Percentiles rank a stretch among this genome's conserved stretches.
Evolutionary conservation across 805 yeast species (phyloP).

Genomic region (Schwanniomyces yamadae): DNA sequence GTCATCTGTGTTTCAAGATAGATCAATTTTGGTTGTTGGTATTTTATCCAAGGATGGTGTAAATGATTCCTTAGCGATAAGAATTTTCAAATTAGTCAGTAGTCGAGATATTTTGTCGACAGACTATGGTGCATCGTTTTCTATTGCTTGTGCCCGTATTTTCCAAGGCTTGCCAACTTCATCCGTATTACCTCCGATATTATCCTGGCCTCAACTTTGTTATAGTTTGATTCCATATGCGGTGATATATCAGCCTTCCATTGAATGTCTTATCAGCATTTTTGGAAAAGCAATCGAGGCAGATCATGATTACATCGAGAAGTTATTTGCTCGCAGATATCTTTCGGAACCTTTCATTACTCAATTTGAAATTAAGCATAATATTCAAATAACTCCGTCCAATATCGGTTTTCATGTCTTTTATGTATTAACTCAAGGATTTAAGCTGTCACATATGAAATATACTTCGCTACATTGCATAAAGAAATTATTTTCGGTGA

Average conservation of each 20-base stretch:
- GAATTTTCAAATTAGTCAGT: constrained; percentile 26
- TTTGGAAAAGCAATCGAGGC: constrained; percentile 22
- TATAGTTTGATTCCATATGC: constrained; percentile 28
- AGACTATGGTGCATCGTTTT: constrained; percentile 36
- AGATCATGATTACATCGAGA: constrained; percentile 22
- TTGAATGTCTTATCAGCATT: constrained; percentile 28
- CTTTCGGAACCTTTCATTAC: constrained; percentile 42
- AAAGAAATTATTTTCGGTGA: constrained; percentile 40
- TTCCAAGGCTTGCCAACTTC: constrained; percentile 46
- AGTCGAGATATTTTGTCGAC: constrained; percentile 18
- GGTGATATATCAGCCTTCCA: constrained; percentile 33
- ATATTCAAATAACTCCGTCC: constrained; percentile 35
- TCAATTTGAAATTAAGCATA: constrained; percentile 43
- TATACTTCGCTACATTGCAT: constrained; percentile 48
- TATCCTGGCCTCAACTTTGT: constrained; percentile 48
- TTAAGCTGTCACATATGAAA: constrained; percentile 56
- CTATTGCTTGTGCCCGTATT: constrained; percentile 48
- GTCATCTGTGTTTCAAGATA: constrained; percentile 59
- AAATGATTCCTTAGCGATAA: constrained; percentile 49
- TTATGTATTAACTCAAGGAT: constrained; percentile 52
- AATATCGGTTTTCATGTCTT: constrained; percentile 55
- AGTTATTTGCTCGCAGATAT: constrained; percentile 30
- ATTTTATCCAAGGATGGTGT: constrained; percentile 63
- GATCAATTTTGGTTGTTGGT: constrained; percentile 71
- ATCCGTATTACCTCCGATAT: constrained; percentile 46